A percentile compares a stretch with the other conserved stretches of the same genome.
phyloP scores from a whole-genome alignment of 257 asterid genomes.

The Capsicum baccatum region DNA sequence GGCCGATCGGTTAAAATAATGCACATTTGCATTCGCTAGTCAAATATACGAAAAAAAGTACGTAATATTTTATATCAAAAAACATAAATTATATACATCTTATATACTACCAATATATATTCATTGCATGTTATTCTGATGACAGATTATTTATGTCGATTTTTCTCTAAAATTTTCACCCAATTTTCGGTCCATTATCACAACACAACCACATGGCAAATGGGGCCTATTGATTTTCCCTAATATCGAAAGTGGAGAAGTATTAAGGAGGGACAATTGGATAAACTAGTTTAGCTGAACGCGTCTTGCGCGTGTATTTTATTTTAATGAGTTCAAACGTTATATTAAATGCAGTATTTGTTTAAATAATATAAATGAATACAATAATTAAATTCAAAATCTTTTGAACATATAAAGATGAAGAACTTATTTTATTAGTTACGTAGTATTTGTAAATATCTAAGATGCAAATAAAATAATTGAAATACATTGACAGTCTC shows the following conservation, averaged over 20 bases:
- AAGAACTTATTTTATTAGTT: too few species aligned
- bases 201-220: not conserved
- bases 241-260: not conserved
- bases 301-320: too few species aligned
- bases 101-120: not conserved
- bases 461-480: too few species aligned
- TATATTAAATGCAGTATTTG: too few species aligned
- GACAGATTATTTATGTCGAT: not conserved
- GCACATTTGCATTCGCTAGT: not conserved
- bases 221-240: not conserved
- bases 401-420: too few species aligned
- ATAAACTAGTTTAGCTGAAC: too few species aligned
- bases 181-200: not conserved
- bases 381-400: too few species aligned
- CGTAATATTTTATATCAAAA: not conserved
- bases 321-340: too few species aligned
- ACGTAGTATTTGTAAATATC: too few species aligned
- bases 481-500: too few species aligned
- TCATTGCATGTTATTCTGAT: too few species aligned
- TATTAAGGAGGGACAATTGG: not conserved
- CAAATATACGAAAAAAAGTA: not conserved
- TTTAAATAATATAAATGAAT: too few species aligned
- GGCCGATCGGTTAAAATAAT: not conserved
- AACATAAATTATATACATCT: not conserved
- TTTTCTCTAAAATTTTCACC: not conserved